A percentile compares a stretch with the other conserved stretches of the same genome.
phyloP scores from a whole-genome alignment of 768 basidiomycete species.

The Mycena latifolia region DNA sequence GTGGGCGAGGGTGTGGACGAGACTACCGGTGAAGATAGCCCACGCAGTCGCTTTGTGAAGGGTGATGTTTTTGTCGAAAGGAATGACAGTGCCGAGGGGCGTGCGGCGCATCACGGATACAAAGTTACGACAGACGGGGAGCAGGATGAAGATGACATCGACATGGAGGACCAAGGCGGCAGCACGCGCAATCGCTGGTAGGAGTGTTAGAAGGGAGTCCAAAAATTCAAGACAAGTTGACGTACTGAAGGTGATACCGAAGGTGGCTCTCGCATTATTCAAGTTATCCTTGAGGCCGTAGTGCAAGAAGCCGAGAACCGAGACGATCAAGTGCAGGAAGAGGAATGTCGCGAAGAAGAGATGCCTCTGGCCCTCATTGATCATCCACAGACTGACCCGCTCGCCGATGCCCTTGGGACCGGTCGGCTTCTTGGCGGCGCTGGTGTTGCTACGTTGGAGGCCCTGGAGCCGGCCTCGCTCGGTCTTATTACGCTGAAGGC shows the following conservation, averaged over 20 bases:
- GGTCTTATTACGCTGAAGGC: conserved; percentile 72
- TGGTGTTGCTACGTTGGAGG: conserved; percentile 55
- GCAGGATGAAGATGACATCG: conserved; percentile 93
- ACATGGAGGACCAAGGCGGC: conserved; percentile 93
- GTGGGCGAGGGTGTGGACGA: conserved; percentile 86
- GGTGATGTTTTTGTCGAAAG: conserved; percentile 94
- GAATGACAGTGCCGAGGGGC: conserved; percentile 87
- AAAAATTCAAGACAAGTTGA: not conserved
- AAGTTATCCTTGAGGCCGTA: conserved; percentile 75
- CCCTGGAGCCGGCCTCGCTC: conserved; percentile 75
- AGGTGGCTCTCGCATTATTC: conserved; percentile 61
- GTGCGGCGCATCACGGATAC: conserved; percentile 90
- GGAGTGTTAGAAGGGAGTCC: not conserved
- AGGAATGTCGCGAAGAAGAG: conserved; percentile 73
- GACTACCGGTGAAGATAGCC: conserved; percentile 87
- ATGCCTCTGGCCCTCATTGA: conserved; percentile 75
- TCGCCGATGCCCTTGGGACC: conserved; percentile 44
- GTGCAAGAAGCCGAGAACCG: conserved; percentile 67
- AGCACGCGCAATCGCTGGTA: conserved; percentile 83
- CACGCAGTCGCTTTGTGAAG: conserved; percentile 94
- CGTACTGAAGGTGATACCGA: conserved; percentile 70
- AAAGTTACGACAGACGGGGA: conserved; percentile 96
- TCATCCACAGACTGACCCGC: conserved; percentile 66
- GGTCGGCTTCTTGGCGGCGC: conserved; percentile 48
- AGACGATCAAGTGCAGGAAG: conserved; percentile 70